phyloP scores from a whole-genome alignment of 2,329 filamentous ascomycete genomes.

The Fusarium begoniae region DNA sequence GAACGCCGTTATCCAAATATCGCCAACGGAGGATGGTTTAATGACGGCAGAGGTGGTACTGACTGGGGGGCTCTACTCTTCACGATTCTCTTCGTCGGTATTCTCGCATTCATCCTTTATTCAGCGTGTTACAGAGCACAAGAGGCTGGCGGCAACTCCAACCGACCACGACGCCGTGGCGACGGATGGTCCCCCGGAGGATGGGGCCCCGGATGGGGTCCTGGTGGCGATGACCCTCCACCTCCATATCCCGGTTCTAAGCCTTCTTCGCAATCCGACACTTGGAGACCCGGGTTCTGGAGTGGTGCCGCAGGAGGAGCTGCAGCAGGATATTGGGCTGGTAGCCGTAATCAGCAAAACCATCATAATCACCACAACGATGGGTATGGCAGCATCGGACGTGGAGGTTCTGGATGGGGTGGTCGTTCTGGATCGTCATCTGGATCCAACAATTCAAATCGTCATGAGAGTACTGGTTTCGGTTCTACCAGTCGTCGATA shows the following conservation, averaged over 20 bases:
- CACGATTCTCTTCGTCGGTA: conserved; percentile 66
- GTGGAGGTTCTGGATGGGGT: conserved; percentile 46
- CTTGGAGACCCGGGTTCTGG: conserved; percentile 81
- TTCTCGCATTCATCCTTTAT: conserved; percentile 71
- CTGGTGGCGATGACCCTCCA: conserved; percentile 61
- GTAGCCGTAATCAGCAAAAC: conserved; percentile 52
- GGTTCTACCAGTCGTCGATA: conserved; percentile 72
- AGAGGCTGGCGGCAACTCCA: conserved; percentile 9
- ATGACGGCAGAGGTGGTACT: conserved; percentile 42
- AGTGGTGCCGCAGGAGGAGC: conserved; percentile 73
- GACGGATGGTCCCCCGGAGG: conserved; percentile 49
- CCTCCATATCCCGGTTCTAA: conserved; percentile 57
- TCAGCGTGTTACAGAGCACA: conserved; percentile 53
- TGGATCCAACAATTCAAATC: conserved; percentile 52
- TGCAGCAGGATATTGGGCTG: conserved; percentile 73
- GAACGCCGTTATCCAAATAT: conserved; percentile 73
- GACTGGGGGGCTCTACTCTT: conserved; percentile 61
- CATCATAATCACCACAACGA: conserved; percentile 41
- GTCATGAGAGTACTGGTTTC: conserved; percentile 76
- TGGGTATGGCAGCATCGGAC: conserved; percentile 48
- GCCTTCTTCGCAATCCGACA: conserved; percentile 48
- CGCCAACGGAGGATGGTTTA: conserved; percentile 51
- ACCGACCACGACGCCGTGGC: conserved; percentile 20
- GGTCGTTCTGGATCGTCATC: conserved; percentile 47
- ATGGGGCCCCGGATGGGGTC: conserved; percentile 50